Evolutionary conservation across 2,329 filamentous ascomycete genomes (phyloP).

Genomic region (Fusarium palustre): DNA sequence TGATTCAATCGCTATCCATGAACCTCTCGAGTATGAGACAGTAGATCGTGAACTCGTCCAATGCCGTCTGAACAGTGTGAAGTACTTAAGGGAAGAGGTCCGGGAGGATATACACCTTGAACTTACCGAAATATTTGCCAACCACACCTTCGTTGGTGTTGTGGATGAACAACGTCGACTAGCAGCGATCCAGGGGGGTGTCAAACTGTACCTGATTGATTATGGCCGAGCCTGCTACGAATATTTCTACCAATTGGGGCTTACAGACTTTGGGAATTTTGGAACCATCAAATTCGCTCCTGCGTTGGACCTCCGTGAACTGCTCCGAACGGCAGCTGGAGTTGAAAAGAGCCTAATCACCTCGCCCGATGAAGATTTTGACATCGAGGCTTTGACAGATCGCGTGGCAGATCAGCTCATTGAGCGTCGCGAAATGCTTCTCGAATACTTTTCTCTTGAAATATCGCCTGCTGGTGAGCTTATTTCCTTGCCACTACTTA

Average conservation of each 20-base stretch:
- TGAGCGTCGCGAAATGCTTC: constrained; percentile 83
- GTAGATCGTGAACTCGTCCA: constrained; percentile 75
- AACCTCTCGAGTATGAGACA: constrained; percentile 76
- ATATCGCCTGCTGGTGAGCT: constrained; percentile 83
- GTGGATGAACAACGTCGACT: constrained; percentile 89
- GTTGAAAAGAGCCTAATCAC: constrained; percentile 67
- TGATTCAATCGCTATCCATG: constrained; percentile 54
- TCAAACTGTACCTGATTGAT: constrained; percentile 92
- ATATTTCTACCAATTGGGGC: constrained; percentile 94
- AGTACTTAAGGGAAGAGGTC: constrained; percentile 83
- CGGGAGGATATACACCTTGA: constrained; percentile 85
- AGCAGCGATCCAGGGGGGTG: constrained; percentile 91
- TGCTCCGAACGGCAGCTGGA: constrained; percentile 79
- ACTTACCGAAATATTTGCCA: constrained; percentile 86
- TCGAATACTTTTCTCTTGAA: constrained; percentile 91
- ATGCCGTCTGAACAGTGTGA: constrained; percentile 85
- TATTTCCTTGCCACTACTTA: constrained; percentile 80
- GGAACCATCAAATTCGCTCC: constrained; percentile 84
- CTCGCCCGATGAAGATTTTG: constrained; percentile 66
- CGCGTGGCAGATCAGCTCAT: constrained; percentile 76
- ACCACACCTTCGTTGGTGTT: constrained; percentile 92
- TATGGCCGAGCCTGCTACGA: constrained; percentile 89
- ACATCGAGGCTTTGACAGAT: constrained; percentile 74
- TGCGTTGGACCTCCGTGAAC: constrained; percentile 74
- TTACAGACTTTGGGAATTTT: constrained; percentile 97